phyloP scores from a whole-genome alignment of 148 eudicot species.

The Rhododendron ferrugineum region DNA sequence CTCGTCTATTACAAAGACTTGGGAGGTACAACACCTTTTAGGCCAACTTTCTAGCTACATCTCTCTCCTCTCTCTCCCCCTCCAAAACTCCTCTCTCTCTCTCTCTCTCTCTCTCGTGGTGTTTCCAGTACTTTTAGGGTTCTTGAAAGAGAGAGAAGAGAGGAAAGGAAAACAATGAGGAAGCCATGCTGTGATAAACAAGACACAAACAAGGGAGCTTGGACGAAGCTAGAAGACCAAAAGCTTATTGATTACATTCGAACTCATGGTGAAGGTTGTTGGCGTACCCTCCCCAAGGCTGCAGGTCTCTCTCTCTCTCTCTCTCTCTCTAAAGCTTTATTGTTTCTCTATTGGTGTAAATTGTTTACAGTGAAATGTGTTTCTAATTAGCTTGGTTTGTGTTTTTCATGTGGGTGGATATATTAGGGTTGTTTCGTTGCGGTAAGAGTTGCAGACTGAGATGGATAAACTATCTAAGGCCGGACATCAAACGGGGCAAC shows the following conservation, averaged over 20 bases:
- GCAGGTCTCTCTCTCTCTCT: conserved; percentile 23
- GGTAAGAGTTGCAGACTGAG: conserved; percentile 43
- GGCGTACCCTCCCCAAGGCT: conserved; percentile 37
- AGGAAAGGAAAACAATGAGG: conserved; percentile 21
- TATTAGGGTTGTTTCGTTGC: conserved; percentile 35
- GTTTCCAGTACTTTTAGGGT: background rate
- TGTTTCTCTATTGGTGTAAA: background rate
- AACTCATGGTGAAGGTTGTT: conserved; percentile 38
- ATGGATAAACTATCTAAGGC: conserved; percentile 42
- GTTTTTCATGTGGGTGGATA: background rate
- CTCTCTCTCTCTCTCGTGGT: background rate
- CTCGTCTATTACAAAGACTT: background rate
- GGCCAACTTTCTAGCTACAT: background rate
- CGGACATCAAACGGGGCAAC: conserved; percentile 35
- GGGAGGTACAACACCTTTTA: background rate
- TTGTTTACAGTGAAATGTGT: background rate
- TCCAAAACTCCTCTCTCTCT: background rate
- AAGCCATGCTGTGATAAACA: conserved; percentile 35
- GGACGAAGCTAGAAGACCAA: conserved; percentile 48
- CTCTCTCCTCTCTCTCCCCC: background rate
- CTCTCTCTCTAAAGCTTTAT: background rate
- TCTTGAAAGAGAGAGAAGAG: background rate
- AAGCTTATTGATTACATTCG: conserved; percentile 37
- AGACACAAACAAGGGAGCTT: conserved; percentile 35
- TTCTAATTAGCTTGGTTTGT: background rate